Base-by-base conservation (phyloP, 331 rosid species). In the Erythrophleum ivorense region DNA sequence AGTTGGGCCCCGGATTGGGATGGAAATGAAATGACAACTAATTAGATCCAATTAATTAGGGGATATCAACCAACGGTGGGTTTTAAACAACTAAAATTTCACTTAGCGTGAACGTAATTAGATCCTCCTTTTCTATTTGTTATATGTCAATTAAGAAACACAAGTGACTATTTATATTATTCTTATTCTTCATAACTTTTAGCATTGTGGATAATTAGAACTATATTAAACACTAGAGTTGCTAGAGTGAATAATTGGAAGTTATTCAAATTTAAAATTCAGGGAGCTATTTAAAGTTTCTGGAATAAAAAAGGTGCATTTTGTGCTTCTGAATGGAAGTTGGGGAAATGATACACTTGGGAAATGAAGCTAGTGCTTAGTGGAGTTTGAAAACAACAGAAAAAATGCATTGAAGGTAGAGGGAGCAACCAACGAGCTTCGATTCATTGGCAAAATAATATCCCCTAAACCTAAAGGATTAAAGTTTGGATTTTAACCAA, bases 1-100 rank as follows among this genome's bases (percentile, higher is more conserved):
- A 59, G 19, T 84, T 85, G 91, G 89, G 87, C 48, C 86, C 92
- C 87, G 60, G 70, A 59, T 62, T 63, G 78, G 24, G 80, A 76
- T 71, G 81, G 82, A 81, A 75, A 87, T 81, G 85, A 86, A 75
- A 80, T 58, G 78, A 19, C 57, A 70, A 36, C 41, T 12, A 31
- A 60, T 31, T 60, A 60, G 2, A 24, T 58, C 21, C 65, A 58
- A 58, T 58, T 58, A 24, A 58, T 21, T 57, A 41, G 40, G 40
- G 40, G 40, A 36, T 36, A 58, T 9, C 36, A 6, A 58, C 9
- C 64, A 21, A 3, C 36, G 7, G 10, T 9, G 15, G 36, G 15
- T 21, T 58, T 58, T 58, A 24, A 24, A 24, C 34, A 24, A 58
- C 21, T 58, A 58, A 21, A 58, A 58, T 21, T 58, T 58, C 65